These are phyloP conservation scores for Paecilomyces niveus DNA, from an alignment of 2,329 filamentous ascomycete species.

Conservation along the genomic window DNA sequence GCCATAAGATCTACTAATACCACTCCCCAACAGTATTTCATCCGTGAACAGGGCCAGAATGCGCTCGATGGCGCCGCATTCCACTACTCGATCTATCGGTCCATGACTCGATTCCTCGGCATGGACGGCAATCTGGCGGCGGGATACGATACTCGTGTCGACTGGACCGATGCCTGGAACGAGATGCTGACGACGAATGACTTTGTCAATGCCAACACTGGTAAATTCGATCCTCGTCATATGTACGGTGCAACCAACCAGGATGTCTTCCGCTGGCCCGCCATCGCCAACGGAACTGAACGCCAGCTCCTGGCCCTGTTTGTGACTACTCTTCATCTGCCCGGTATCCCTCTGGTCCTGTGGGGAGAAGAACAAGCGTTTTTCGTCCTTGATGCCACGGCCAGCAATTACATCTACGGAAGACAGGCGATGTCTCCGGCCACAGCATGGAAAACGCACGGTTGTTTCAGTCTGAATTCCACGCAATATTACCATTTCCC, in stretches of 20 bases:
- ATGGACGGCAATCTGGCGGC: slow-evolving; percentile 51
- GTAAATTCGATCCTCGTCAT: slow-evolving; percentile 56
- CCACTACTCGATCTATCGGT: slow-evolving; percentile 58
- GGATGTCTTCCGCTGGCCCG: slow-evolving; percentile 59
- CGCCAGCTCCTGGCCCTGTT: slow-evolving; percentile 52
- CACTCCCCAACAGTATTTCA: slow-evolving; percentile 39
- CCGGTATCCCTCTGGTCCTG: slow-evolving; percentile 53
- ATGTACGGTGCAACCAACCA: slow-evolving; percentile 60
- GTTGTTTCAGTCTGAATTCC: slow-evolving; percentile 53
- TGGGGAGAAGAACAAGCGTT: slow-evolving; percentile 63
- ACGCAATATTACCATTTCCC: slow-evolving; percentile 54
- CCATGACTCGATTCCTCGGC: slow-evolving; percentile 55
- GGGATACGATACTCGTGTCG: slow-evolving; percentile 46
- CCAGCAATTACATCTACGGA: slow-evolving; percentile 59
- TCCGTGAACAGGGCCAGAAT: slow-evolving; percentile 46
- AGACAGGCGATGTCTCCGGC: slow-evolving; percentile 56
- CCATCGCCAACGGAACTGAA: slow-evolving; percentile 50
- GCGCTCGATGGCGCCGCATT: slow-evolving; percentile 56
- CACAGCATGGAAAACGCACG: slow-evolving; percentile 58
- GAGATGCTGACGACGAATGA: slow-evolving; percentile 53
- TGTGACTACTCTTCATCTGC: slow-evolving; percentile 53
- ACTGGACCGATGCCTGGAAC: slow-evolving; percentile 52
- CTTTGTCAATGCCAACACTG: slow-evolving; percentile 53
- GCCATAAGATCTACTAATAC: no score
- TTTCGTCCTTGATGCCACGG: slow-evolving; percentile 58